These are phyloP conservation scores for Euclidium syriacum DNA, from an alignment of 345 rosid species.

Conservation along the genomic window DNA sequence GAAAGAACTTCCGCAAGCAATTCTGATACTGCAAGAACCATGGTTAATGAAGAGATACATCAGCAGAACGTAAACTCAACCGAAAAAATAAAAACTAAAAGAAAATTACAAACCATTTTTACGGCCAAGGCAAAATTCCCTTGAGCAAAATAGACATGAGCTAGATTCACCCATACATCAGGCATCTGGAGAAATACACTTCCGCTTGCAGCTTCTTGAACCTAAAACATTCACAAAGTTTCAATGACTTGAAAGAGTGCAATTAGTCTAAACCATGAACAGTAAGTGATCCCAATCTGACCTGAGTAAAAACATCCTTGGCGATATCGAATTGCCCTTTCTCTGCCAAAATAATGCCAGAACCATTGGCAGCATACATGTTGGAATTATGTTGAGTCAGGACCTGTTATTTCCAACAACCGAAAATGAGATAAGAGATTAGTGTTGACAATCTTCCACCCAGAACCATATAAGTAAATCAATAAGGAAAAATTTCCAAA, in stretches of 20 bases:
- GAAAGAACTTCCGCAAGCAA: constrained; percentile 88
- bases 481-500: neutral
- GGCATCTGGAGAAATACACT: constrained; percentile 94
- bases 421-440: constrained; percentile 8
- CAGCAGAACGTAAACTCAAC: neutral
- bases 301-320: constrained; percentile 93
- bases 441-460: neutral
- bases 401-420: constrained; percentile 44
- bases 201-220: constrained; percentile 99
- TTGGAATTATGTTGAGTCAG: constrained; percentile 84
- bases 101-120: constrained; percentile 70
- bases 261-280: constrained; percentile 4
- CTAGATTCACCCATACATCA: constrained; percentile 97
- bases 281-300: constrained; percentile 23
- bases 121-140: constrained; percentile 93
- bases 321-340: constrained; percentile 95
- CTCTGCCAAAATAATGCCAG: constrained; percentile 94
- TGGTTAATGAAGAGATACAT: neutral
- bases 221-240: constrained; percentile 40
- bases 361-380: constrained; percentile 96
- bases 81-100: neutral
- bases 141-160: constrained; percentile 94
- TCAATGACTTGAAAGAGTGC: constrained; percentile 9
- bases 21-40: constrained; percentile 78
- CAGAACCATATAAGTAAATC: neutral